Conservation (phyloP, 2,329 filamentous ascomycete species). For the Purpureocillium lavendulum region DNA sequence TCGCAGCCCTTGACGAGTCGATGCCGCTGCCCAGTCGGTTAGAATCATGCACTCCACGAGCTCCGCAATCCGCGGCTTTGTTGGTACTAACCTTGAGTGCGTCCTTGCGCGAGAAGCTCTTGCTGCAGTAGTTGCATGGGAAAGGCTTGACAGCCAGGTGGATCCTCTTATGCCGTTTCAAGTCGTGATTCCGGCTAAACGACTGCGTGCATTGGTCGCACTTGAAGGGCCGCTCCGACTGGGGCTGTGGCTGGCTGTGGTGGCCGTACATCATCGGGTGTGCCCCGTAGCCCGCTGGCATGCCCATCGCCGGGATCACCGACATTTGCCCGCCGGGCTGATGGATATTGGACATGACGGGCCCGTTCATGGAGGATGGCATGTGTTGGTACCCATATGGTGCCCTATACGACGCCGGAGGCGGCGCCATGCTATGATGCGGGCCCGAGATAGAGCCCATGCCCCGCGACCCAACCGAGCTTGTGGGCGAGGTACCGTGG, state of each 20-base stretch:
- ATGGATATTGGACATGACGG: constrained; percentile 71
- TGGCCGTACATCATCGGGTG: constrained; percentile 53
- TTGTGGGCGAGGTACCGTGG: constrained; percentile 37
- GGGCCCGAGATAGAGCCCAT: constrained; percentile 23
- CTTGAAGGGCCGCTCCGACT: constrained; percentile 82
- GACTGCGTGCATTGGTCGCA: constrained; percentile 88
- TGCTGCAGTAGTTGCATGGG: constrained; percentile 83
- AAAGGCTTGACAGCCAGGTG: constrained; percentile 94
- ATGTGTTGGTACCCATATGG: constrained; percentile 35
- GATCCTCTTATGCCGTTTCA: constrained; percentile 93
- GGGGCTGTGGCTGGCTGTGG: constrained; percentile 36
- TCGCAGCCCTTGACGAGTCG: constrained; percentile 58
- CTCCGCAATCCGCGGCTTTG: background rate
- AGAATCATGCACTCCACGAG: background rate
- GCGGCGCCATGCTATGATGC: constrained; percentile 32
- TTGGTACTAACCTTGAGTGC: constrained; percentile 72
- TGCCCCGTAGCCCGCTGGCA: constrained; percentile 46
- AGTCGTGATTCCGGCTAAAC: constrained; percentile 92
- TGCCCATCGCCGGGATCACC: constrained; percentile 54
- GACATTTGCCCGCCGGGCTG: constrained; percentile 66
- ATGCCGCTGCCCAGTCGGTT: constrained; percentile 33
- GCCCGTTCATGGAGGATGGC: constrained; percentile 53
- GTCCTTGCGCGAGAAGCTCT: constrained; percentile 95
- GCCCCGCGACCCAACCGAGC: constrained; percentile 26
- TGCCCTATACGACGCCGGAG: constrained; percentile 37